Evolutionary conservation across 2,329 filamentous ascomycete species (phyloP).

Genomic region (Alternaria consortialis): DNA sequence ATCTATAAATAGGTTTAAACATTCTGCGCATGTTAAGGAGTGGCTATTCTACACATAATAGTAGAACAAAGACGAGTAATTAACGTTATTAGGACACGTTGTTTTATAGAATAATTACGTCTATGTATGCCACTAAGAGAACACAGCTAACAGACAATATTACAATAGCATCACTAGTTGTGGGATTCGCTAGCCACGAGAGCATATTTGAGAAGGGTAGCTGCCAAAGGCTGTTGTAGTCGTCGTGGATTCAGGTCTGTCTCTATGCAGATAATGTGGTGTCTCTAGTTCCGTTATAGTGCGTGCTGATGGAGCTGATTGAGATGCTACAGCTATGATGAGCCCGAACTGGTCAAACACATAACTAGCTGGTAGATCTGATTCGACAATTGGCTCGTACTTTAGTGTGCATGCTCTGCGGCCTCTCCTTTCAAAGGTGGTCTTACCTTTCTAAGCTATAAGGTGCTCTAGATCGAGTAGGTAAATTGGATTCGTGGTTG

Average conservation of each 20-base stretch:
- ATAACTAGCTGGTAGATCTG: slow-evolving; percentile 21
- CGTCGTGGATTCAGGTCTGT: not conserved
- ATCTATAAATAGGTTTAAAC: no score
- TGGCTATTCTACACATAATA: no score
- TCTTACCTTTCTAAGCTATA: slow-evolving; percentile 11
- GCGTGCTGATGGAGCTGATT: not conserved
- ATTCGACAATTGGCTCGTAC: slow-evolving; percentile 9
- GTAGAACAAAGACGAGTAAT: not conserved
- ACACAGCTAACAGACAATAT: not conserved
- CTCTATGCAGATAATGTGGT: slow-evolving; percentile 2
- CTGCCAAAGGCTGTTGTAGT: slow-evolving; percentile 1
- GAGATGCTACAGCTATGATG: slow-evolving; percentile 14
- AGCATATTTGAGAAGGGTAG: not conserved
- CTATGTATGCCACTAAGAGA: not conserved
- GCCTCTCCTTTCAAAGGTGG: slow-evolving; percentile 16
- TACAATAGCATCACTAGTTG: not conserved
- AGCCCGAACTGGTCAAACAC: slow-evolving; percentile 22
- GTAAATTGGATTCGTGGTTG: slow-evolving; percentile 15
- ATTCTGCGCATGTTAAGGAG: no score
- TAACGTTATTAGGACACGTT: no score
- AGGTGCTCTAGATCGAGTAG: slow-evolving; percentile 18
- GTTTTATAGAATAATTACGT: not conserved
- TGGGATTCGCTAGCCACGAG: not conserved
- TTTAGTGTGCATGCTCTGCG: slow-evolving; percentile 7
- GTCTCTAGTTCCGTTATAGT: not conserved